Percentiles rank a stretch among this genome's conserved stretches.
Conservation (phyloP, 495 filamentous ascomycete genomes). For the Neurospora sp. region DNA sequence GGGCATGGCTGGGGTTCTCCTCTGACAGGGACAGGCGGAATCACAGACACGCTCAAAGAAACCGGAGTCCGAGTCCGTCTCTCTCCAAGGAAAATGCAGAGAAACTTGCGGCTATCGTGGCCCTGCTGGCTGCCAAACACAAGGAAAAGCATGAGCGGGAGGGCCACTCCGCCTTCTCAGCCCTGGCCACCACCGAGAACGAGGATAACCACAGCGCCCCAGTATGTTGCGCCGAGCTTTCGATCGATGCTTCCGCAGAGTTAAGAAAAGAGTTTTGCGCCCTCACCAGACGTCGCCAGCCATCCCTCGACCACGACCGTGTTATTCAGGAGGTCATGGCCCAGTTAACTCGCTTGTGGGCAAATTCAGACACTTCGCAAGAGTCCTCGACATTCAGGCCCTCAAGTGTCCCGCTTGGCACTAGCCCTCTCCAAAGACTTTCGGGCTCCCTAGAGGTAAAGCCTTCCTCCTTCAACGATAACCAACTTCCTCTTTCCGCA, state of each 20-base stretch:
- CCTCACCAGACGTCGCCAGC: slow-evolving; percentile 28
- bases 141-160: slow-evolving; percentile 24
- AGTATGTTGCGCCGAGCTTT: slow-evolving; percentile 33
- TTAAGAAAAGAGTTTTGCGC: slow-evolving; percentile 36
- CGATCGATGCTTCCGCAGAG: slow-evolving; percentile 32
- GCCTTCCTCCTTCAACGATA: background rate
- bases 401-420: slow-evolving; percentile 4
- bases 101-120: slow-evolving; percentile 37
- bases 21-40: slow-evolving; percentile 35
- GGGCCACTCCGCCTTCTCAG: slow-evolving; percentile 17
- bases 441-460: background rate
- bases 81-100: slow-evolving; percentile 28
- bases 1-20: slow-evolving; percentile 53
- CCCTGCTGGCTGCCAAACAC: slow-evolving; percentile 27
- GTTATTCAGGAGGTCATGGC: slow-evolving; percentile 34
- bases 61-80: slow-evolving; percentile 18
- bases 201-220: slow-evolving; percentile 7
- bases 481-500: slow-evolving; percentile 1
- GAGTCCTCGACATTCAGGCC: background rate
- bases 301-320: slow-evolving; percentile 26
- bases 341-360: slow-evolving; percentile 18
- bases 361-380: slow-evolving; percentile 3
- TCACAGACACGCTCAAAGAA: slow-evolving; percentile 24
- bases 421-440: slow-evolving; percentile 8
- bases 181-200: background rate